These are phyloP conservation scores for Podospora anserina DNA, from an alignment of 495 filamentous ascomycete species.

Conservation along the genomic window DNA sequence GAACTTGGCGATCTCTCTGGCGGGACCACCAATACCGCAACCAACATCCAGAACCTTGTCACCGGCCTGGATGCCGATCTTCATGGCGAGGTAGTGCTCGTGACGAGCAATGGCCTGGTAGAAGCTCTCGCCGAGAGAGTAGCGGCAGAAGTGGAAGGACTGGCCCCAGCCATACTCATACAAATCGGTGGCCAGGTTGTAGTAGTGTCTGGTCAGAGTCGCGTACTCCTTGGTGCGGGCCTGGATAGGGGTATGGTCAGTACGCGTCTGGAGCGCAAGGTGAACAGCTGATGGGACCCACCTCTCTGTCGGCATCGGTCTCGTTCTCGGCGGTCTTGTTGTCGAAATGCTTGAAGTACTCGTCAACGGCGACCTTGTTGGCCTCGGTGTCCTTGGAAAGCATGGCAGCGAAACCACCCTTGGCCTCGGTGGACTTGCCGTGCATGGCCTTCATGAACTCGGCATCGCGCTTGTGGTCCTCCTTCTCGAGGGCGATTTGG, in stretches of 20 bases:
- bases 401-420: slow-evolving; percentile 78
- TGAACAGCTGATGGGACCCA: slow-evolving; percentile 32
- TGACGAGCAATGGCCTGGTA: slow-evolving; percentile 92
- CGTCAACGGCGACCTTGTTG: slow-evolving; percentile 85
- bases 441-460: slow-evolving; percentile 91
- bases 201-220: slow-evolving; percentile 94
- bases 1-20: slow-evolving; percentile 95
- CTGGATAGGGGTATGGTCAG: slow-evolving; percentile 36
- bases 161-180: slow-evolving; percentile 98
- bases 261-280: background rate
- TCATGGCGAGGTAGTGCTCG: slow-evolving; percentile 94
- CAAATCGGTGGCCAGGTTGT: slow-evolving; percentile 94
- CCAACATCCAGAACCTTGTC: slow-evolving; percentile 96
- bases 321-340: slow-evolving; percentile 80
- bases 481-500: slow-evolving; percentile 66
- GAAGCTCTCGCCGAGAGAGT: slow-evolving; percentile 84
- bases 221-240: slow-evolving; percentile 88
- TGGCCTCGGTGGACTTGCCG: slow-evolving; percentile 70
- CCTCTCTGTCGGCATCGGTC: slow-evolving; percentile 77
- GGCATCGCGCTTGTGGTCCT: slow-evolving; percentile 87
- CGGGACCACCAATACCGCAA: slow-evolving; percentile 97
- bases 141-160: slow-evolving; percentile 98
- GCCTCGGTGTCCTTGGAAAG: slow-evolving; percentile 76
- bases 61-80: slow-evolving; percentile 77
- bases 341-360: slow-evolving; percentile 99